Conservation (phyloP, 1,139 yeast genomes). For the Taphrina pruni region DNA sequence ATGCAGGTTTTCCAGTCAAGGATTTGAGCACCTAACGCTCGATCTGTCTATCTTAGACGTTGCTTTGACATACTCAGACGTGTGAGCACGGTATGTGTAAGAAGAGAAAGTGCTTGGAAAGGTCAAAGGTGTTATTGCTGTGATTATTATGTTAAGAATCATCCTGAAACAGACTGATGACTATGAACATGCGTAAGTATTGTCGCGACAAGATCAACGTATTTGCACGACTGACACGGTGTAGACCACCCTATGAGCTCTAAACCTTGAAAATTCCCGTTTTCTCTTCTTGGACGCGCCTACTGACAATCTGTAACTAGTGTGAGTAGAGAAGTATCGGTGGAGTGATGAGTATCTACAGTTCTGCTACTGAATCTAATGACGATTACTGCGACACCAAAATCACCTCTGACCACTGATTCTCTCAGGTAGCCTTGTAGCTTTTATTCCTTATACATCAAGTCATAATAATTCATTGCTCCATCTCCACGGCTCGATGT, state of each 20-base stretch:
- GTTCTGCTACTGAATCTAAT: slow-evolving; percentile 37
- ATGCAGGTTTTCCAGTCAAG: no score
- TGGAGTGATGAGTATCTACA: slow-evolving; percentile 34
- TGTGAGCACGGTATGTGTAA: slow-evolving; percentile 5
- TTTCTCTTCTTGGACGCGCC: slow-evolving; percentile 15
- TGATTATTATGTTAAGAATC: slow-evolving; percentile 37
- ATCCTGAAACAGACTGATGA: slow-evolving; percentile 38
- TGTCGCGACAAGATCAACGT: not conserved
- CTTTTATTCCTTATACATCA: not conserved
- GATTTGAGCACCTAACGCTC: no score
- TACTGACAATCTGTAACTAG: not conserved
- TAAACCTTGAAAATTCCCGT: not conserved
- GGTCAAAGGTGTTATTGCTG: slow-evolving; percentile 2
- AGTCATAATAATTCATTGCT: no score
- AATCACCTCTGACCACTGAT: slow-evolving; percentile 34
- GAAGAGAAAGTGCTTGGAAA: slow-evolving; percentile 21
- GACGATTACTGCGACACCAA: slow-evolving; percentile 39
- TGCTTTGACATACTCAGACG: no score
- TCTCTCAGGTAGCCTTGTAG: not conserved
- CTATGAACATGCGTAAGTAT: slow-evolving; percentile 32
- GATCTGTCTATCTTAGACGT: no score
- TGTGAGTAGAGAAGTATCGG: not conserved
- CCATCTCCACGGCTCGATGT: not conserved
- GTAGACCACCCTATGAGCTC: slow-evolving; percentile 35
- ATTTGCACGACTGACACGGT: not conserved